Evolutionary conservation across 805 yeast species (phyloP), one percentile per base, ranked within the genome.

Genomic region (Yarrowia sp.): DNA sequence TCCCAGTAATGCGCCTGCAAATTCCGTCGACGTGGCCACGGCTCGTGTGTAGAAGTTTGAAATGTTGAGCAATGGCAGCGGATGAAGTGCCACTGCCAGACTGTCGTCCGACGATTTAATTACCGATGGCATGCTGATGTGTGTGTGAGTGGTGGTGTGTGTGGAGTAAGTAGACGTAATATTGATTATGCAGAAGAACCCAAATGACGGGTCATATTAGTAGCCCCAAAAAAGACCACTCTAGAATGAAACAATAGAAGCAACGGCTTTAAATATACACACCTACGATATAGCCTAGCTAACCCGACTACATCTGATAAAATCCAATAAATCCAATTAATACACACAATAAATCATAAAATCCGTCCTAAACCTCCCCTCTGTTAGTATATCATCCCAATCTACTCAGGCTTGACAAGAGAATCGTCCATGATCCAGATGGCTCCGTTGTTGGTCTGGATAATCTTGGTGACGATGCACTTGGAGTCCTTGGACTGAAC

Each of bases 1-100:
- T 11, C 79, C 79, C 22, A 75, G 65, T 13, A 76, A 69, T 2
- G 72, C 76, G 3, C 79, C 78, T 14, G 72, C 66, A 18, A 72
- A 75, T 72, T 45, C 39, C 3, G 53, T 44, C 31, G 53, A 43
- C 28, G 68, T 28, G 33, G 65, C 57, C 32, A 60, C 58, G 22
- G 71, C 67, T 10, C 78, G 68, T 2, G 76, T 74, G 53, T 68
- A 72, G 53, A 68, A 74, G 66, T 75, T 78, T 31, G 78, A 73
- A 10, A 75, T 72, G 67, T 74, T 75, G 47, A 75, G 71, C 38
- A 75, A 55, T 5, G 78, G 75, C 45, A 76, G 66, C 5, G 78
- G 77, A 65, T 76, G 78, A 10, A 76, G 62, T 13, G 63, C 53
- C 31, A 71, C 60, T 22, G 66, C 41, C 22, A 64, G 31, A 35